phyloP scores from a whole-genome alignment of 306 rosid genomes.

The Lathyrus aphaca region DNA sequence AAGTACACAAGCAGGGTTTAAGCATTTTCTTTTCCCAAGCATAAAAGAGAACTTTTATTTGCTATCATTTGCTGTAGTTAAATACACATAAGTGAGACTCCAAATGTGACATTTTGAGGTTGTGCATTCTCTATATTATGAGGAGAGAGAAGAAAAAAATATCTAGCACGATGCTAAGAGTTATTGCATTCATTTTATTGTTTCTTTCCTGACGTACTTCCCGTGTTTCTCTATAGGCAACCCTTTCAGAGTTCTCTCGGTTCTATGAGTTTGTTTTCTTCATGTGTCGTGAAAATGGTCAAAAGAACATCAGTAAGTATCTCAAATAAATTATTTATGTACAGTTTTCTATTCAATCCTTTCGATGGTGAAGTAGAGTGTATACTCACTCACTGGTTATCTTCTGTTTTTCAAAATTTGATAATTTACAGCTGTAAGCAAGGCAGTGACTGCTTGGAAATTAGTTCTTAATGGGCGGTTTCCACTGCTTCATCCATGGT shows the following conservation, averaged over 20 bases:
- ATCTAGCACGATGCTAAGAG: slow-evolving; percentile 8
- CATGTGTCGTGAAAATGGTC: slow-evolving; percentile 90
- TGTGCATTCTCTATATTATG: slow-evolving; percentile 29
- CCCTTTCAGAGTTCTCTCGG: slow-evolving; percentile 74
- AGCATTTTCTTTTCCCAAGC: slow-evolving; percentile 9
- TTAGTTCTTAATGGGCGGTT: slow-evolving; percentile 86
- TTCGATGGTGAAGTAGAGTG: slow-evolving; percentile 27
- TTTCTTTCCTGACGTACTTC: slow-evolving; percentile 28
- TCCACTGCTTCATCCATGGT: slow-evolving; percentile 79
- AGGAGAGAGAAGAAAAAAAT: slow-evolving; percentile 8
- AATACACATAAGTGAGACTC: slow-evolving; percentile 34
- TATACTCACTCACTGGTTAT: slow-evolving; percentile 28
- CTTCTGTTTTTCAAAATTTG: slow-evolving; percentile 24
- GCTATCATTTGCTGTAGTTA: slow-evolving; percentile 16
- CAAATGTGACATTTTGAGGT: slow-evolving; percentile 13
- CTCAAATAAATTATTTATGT: neutral
- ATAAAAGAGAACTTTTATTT: neutral
- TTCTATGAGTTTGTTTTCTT: slow-evolving; percentile 92
- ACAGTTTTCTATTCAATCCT: slow-evolving; percentile 29
- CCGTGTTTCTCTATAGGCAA: slow-evolving; percentile 54
- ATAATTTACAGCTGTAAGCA: slow-evolving; percentile 72
- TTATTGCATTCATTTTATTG: slow-evolving; percentile 5
- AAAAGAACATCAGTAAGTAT: slow-evolving; percentile 88
- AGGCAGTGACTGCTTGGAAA: slow-evolving; percentile 84
- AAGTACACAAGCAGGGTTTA: neutral